phyloP scores from a whole-genome alignment of 345 rosid genomes.

The Salix caprea region DNA sequence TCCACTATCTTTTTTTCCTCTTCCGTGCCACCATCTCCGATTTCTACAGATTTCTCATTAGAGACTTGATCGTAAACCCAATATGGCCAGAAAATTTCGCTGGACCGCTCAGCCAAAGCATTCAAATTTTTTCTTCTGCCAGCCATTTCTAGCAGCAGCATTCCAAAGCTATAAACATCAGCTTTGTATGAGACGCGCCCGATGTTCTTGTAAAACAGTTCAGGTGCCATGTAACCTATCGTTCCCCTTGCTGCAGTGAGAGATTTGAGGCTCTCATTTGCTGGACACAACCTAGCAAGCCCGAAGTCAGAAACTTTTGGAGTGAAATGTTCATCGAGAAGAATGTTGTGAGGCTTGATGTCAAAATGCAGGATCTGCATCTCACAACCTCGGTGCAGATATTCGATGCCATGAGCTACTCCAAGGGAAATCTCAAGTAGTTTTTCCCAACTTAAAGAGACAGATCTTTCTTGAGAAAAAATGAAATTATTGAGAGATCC shows the following conservation, averaged over 20 bases:
- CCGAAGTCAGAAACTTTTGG: background rate
- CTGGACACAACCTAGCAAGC: background rate
- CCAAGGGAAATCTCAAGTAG: too few relatives aligned
- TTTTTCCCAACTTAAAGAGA: too few relatives aligned
- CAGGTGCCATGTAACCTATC: too few relatives aligned
- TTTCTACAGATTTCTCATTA: background rate
- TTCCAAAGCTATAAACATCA: slow-evolving; percentile 2
- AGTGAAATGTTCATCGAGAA: background rate
- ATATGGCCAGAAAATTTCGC: background rate
- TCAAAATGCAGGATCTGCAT: too few relatives aligned
- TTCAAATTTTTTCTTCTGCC: background rate
- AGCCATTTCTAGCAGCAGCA: background rate
- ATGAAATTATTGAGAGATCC: too few relatives aligned
- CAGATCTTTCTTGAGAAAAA: too few relatives aligned
- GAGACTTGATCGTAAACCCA: background rate
- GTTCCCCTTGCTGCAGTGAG: too few relatives aligned
- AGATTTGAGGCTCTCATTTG: background rate
- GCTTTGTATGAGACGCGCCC: background rate
- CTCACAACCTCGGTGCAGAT: too few relatives aligned
- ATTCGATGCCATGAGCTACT: too few relatives aligned
- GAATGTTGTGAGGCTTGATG: background rate
- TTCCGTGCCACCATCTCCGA: background rate
- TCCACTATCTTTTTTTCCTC: background rate
- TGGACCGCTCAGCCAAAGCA: background rate
- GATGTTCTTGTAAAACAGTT: too few relatives aligned